phyloP scores from a whole-genome alignment of 345 rosid species.

The Anacardium occidentale region DNA sequence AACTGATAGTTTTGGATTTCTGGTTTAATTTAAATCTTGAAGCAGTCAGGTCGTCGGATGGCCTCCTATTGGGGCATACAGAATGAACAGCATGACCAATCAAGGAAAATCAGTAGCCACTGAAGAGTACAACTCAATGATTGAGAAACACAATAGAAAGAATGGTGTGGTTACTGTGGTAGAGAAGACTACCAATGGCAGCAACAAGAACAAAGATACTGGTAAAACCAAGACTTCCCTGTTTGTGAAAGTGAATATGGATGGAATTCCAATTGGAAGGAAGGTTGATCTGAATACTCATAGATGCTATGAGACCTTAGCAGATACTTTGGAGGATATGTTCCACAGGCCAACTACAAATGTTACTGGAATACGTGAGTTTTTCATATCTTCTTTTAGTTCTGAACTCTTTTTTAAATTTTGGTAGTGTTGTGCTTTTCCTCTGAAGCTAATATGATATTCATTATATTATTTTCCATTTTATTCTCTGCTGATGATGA shows the following conservation, averaged over 20 bases:
- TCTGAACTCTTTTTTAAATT: neutral
- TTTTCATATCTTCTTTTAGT: conserved; percentile 7
- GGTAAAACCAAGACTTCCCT: conserved; percentile 43
- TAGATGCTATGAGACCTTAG: conserved; percentile 68
- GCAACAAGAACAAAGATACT: conserved; percentile 27
- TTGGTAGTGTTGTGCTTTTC: neutral
- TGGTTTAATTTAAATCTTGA: conserved; percentile 16
- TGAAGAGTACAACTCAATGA: conserved; percentile 41
- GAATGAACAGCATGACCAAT: conserved; percentile 79
- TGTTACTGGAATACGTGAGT: conserved; percentile 36
- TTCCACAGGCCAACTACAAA: conserved; percentile 46
- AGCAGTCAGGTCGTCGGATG: conserved; percentile 88
- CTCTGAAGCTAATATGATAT: conserved; percentile 4
- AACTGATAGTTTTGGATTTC: neutral
- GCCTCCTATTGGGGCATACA: conserved; percentile 86
- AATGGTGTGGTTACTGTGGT: conserved; percentile 14
- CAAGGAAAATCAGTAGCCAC: conserved; percentile 50
- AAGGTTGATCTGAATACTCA: conserved; percentile 76
- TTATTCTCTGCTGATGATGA: neutral
- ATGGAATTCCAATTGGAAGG: conserved; percentile 90
- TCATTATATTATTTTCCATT: neutral
- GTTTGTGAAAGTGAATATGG: conserved; percentile 93
- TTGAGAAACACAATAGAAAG: conserved; percentile 36
- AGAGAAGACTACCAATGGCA: conserved; percentile 29
- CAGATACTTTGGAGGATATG: conserved; percentile 69